Conservation (phyloP, 352 stramenopile genomes). For the Globisporangium nunn region DNA sequence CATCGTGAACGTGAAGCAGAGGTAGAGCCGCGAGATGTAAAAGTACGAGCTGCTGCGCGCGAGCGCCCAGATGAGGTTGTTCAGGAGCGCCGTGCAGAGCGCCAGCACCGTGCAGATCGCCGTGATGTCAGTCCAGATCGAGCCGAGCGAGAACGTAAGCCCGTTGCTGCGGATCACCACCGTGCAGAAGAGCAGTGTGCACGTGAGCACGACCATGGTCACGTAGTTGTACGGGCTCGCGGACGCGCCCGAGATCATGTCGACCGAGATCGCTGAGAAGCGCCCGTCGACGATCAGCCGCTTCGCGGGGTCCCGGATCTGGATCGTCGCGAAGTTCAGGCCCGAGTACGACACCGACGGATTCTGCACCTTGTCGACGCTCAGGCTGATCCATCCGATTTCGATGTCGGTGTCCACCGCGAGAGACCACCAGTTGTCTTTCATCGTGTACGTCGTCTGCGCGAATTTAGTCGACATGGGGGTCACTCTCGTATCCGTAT, state of each 20-base stretch:
- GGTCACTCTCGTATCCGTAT: neutral
- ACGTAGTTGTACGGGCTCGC: slow-evolving; percentile 86
- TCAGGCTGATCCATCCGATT: slow-evolving; percentile 61
- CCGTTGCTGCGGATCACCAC: slow-evolving; percentile 80
- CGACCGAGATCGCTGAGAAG: slow-evolving; percentile 72
- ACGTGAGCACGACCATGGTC: slow-evolving; percentile 79
- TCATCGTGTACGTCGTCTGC: slow-evolving; percentile 4
- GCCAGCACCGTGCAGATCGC: slow-evolving; percentile 78
- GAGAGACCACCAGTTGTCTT: slow-evolving; percentile 38
- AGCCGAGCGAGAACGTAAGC: slow-evolving; percentile 73
- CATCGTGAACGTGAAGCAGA: slow-evolving; percentile 88
- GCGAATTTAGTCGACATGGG: slow-evolving; percentile 4
- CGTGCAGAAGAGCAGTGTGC: slow-evolving; percentile 73
- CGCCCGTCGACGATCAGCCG: slow-evolving; percentile 48
- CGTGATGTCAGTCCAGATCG: slow-evolving; percentile 84
- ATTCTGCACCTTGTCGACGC: slow-evolving; percentile 68
- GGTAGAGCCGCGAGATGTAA: slow-evolving; percentile 69
- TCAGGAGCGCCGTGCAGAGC: slow-evolving; percentile 64
- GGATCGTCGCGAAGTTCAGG: slow-evolving; percentile 51
- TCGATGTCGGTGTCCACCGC: slow-evolving; percentile 40
- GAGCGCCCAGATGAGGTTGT: slow-evolving; percentile 83
- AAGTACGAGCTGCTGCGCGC: slow-evolving; percentile 64
- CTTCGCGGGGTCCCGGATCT: slow-evolving; percentile 41
- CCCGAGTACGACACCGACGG: slow-evolving; percentile 62
- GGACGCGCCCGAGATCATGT: slow-evolving; percentile 47